Percentiles rank a stretch among this genome's conserved stretches.
Evolutionary conservation across 1,139 yeast genomes (phyloP).

Genomic region (Yamadazyma oceani): DNA sequence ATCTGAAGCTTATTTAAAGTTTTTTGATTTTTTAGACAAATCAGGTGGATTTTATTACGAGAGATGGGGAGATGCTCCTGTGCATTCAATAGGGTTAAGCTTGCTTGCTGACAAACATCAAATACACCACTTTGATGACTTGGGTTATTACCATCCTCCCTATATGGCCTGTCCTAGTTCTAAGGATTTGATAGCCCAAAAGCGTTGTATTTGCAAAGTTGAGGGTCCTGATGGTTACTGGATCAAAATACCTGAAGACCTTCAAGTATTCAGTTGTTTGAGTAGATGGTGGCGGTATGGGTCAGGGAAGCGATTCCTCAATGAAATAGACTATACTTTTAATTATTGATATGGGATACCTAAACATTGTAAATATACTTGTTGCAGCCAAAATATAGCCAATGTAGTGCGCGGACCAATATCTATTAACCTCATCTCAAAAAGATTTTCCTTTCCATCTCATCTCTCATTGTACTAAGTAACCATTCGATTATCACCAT

Average conservation of each 20-base stretch:
- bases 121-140: conserved; percentile 86
- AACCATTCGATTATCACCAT: conserved; percentile 13
- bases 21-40: conserved; percentile 65
- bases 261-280: conserved; percentile 66
- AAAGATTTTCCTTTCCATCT: conserved; percentile 11
- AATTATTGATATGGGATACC: neutral
- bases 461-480: conserved; percentile 30
- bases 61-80: conserved; percentile 99
- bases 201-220: conserved; percentile 68
- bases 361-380: too few species aligned
- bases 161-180: conserved; percentile 78
- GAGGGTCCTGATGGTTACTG: conserved; percentile 38
- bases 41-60: conserved; percentile 88
- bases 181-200: conserved; percentile 45
- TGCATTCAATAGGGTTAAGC: conserved; percentile 76
- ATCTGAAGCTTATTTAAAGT: conserved; percentile 65
- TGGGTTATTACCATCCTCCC: conserved; percentile 86
- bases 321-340: conserved; percentile 30
- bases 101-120: conserved; percentile 65
- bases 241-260: conserved; percentile 50
- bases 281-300: conserved; percentile 87
- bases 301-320: conserved; percentile 49
- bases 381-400: conserved; percentile 1
- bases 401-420: conserved; percentile 6
- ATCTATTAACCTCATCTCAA: conserved; percentile 8